Evolutionary conservation across 2,329 filamentous ascomycete species (phyloP).

Genomic region (Talaromyces sp.): DNA sequence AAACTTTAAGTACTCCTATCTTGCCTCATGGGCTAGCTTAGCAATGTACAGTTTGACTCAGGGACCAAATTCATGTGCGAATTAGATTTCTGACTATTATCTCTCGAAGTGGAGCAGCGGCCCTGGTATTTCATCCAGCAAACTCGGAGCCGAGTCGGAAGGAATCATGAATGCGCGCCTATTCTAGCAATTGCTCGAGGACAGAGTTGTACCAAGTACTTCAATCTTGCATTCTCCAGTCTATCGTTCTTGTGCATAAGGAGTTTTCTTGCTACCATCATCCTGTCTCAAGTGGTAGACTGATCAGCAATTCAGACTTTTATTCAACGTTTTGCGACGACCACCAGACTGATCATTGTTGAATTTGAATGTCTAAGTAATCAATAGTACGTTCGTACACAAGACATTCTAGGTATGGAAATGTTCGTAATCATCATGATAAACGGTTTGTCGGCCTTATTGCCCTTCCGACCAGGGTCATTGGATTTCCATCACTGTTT

Average conservation of each 20-base stretch:
- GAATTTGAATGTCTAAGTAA: not conserved
- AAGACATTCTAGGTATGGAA: not conserved
- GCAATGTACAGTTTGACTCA: too few species aligned
- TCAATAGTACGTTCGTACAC: not conserved
- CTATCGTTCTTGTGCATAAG: not conserved
- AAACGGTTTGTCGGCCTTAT: not conserved
- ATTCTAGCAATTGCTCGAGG: not conserved
- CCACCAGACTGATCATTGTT: not conserved
- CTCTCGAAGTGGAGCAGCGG: too few species aligned
- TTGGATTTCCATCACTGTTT: not conserved
- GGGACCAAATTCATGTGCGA: too few species aligned
- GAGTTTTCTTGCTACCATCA: not conserved
- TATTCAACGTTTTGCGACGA: not conserved
- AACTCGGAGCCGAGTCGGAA: not conserved
- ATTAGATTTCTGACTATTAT: too few species aligned
- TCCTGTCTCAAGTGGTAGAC: not conserved
- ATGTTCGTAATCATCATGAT: not conserved
- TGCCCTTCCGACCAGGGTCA: not conserved
- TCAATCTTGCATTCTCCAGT: not conserved
- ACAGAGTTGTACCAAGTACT: not conserved
- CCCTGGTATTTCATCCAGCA: not conserved
- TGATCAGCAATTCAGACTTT: not conserved
- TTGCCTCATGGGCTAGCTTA: not conserved
- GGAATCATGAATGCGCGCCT: not conserved
- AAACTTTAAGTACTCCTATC: not conserved